Evolutionary conservation across 2,329 filamentous ascomycete species (phyloP).

Genomic region (Sclerotinia trifoliorum): DNA sequence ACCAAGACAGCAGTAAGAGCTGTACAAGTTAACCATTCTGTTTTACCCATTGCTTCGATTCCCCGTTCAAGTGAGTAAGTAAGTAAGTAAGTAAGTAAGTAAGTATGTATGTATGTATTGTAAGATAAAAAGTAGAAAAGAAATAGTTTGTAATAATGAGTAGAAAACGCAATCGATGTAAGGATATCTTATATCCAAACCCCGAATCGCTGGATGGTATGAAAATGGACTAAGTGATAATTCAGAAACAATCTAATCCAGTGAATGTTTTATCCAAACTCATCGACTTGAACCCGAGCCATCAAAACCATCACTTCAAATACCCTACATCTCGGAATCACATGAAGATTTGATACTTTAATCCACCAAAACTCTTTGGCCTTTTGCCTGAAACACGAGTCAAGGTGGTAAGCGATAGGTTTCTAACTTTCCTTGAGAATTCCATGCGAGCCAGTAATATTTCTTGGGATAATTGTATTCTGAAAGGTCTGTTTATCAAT

Average conservation of each 20-base stretch:
- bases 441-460: conserved; percentile 4
- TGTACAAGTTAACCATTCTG: conserved; percentile 11
- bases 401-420: not conserved
- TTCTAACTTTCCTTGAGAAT: not conserved
- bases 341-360: conserved; percentile 10
- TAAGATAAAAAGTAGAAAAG: not conserved
- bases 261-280: not conserved
- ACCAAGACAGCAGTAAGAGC: conserved; percentile 12
- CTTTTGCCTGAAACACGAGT: conserved; percentile 5
- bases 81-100: not conserved
- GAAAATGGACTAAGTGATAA: not conserved
- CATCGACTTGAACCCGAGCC: not conserved
- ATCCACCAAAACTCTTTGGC: conserved; percentile 4
- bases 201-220: not conserved
- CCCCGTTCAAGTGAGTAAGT: not conserved
- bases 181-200: not conserved
- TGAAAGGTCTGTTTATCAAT: not conserved
- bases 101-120: not conserved
- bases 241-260: not conserved
- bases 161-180: not conserved
- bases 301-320: not conserved
- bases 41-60: conserved; percentile 9
- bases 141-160: not conserved
- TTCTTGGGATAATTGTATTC: not conserved
- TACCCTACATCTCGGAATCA: conserved; percentile 4